Percentiles rank a stretch among this genome's conserved stretches.
These are phyloP conservation scores for Cryptococcus hybrid DNA, from an alignment of 1,284 basidiomycete genomes.

Conservation along the genomic window DNA sequence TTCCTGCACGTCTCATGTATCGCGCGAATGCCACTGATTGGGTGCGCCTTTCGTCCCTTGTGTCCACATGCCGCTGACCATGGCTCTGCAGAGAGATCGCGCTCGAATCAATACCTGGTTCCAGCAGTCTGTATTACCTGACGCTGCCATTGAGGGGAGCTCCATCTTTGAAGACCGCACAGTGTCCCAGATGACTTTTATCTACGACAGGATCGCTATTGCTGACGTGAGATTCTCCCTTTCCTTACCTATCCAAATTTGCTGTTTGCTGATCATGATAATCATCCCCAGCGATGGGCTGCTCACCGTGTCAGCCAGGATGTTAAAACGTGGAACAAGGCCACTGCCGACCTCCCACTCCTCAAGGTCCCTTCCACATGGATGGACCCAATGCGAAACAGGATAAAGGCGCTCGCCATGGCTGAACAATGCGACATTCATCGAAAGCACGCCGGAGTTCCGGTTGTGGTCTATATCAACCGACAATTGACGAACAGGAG, in stretches of 20 bases:
- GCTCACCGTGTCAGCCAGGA: slow-evolving; percentile 13
- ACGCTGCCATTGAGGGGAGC: slow-evolving; percentile 24
- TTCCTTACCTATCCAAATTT: not conserved
- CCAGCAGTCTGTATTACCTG: slow-evolving; percentile 28
- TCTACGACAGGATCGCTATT: slow-evolving; percentile 33
- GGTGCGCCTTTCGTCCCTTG: slow-evolving; percentile 14
- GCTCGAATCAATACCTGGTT: slow-evolving; percentile 35
- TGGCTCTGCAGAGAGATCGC: slow-evolving; percentile 13
- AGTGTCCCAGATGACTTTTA: slow-evolving; percentile 17
- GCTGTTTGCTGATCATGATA: not conserved
- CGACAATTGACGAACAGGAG: slow-evolving; percentile 18
- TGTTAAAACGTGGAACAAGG: slow-evolving; percentile 29
- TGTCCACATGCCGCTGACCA: not conserved
- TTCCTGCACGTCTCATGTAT: slow-evolving; percentile 30
- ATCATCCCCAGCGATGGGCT: slow-evolving; percentile 17
- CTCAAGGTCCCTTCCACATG: slow-evolving; percentile 19
- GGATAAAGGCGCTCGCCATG: slow-evolving; percentile 14
- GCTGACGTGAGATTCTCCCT: slow-evolving; percentile 20
- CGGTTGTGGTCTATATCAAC: slow-evolving; percentile 27
- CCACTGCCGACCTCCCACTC: slow-evolving; percentile 19
- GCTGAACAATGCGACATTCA: slow-evolving; percentile 12
- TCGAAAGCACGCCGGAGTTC: slow-evolving; percentile 11
- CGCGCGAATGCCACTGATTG: slow-evolving; percentile 24
- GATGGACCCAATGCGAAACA: slow-evolving; percentile 25
- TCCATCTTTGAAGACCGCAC: slow-evolving; percentile 22